Evolutionary conservation across 139 green algal species (phyloP).

Genomic region (Pycnococcus provasolii): DNA sequence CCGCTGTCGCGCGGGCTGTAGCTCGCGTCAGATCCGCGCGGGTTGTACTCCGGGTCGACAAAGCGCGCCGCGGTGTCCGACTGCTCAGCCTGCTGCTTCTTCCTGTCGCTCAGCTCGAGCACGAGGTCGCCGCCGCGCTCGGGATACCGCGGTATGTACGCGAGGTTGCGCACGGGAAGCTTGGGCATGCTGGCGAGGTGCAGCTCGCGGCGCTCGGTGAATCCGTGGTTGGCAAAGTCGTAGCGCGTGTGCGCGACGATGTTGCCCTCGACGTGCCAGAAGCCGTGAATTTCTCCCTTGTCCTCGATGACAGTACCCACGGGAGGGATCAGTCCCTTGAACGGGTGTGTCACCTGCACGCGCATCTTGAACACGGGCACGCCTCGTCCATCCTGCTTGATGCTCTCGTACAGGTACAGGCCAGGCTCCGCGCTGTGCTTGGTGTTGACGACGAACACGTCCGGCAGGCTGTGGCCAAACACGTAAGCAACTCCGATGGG

Average conservation of each 20-base stretch:
- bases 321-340: constrained; percentile 24
- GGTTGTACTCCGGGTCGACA: constrained; percentile 14
- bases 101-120: constrained; percentile 2
- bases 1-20: constrained; percentile 15
- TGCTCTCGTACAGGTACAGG: constrained; percentile 19
- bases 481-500: constrained; percentile 15
- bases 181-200: not conserved
- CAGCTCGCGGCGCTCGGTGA: constrained; percentile 22
- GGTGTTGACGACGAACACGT: constrained; percentile 15
- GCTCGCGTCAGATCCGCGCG: constrained; percentile 1
- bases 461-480: constrained; percentile 9
- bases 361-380: constrained; percentile 4
- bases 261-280: constrained; percentile 27
- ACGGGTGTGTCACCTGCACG: constrained; percentile 27
- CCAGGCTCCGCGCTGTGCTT: constrained; percentile 18
- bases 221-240: constrained; percentile 19
- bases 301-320: not conserved
- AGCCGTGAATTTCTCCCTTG: constrained; percentile 19
- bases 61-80: not conserved
- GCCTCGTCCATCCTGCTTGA: not conserved
- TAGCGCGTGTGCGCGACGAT: constrained; percentile 27
- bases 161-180: not conserved
- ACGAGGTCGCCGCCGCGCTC: constrained; percentile 8
- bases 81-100: not conserved
- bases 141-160: not conserved